These are phyloP conservation scores for Bruguiera sexangula DNA, from an alignment of 345 rosid genomes.

Conservation along the genomic window DNA sequence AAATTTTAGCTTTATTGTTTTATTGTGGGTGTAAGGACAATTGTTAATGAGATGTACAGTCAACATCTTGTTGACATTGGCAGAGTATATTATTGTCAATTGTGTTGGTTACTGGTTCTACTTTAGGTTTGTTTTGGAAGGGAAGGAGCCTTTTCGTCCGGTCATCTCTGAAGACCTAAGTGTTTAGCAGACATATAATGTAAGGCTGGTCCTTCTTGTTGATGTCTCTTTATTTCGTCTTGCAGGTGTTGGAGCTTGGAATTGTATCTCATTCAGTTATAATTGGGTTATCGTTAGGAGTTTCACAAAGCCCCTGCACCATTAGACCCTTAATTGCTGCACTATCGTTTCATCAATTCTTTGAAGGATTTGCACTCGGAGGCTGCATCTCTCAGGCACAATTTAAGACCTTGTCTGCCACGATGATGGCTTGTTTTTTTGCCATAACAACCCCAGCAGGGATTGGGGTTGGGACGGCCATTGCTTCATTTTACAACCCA, in stretches of 20 bases:
- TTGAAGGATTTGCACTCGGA: slow-evolving; percentile 95
- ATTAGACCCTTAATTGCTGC: slow-evolving; percentile 85
- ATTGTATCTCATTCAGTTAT: slow-evolving; percentile 88
- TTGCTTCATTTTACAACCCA: slow-evolving; percentile 59
- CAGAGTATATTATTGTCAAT: no score
- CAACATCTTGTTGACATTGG: no score
- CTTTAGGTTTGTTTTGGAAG: no score
- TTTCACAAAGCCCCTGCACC: slow-evolving; percentile 80
- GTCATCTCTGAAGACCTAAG: no score
- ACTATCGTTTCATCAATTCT: slow-evolving; percentile 86
- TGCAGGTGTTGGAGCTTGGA: slow-evolving; percentile 88
- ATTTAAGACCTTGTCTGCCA: slow-evolving; percentile 45
- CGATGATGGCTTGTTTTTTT: slow-evolving; percentile 73
- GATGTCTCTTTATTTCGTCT: not conserved
- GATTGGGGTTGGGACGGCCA: slow-evolving; percentile 59
- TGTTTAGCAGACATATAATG: no score
- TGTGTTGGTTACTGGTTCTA: no score
- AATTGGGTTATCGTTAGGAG: slow-evolving; percentile 86
- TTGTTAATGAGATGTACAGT: no score
- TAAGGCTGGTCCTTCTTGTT: not conserved
- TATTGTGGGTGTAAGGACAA: no score
- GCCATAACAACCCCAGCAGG: slow-evolving; percentile 72
- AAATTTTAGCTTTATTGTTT: no score
- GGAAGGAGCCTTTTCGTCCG: no score
- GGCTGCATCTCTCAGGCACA: slow-evolving; percentile 90